Evolutionary conservation across 352 stramenopile species (phyloP).

Genomic region (Phytopythium chamaehyphon): DNA sequence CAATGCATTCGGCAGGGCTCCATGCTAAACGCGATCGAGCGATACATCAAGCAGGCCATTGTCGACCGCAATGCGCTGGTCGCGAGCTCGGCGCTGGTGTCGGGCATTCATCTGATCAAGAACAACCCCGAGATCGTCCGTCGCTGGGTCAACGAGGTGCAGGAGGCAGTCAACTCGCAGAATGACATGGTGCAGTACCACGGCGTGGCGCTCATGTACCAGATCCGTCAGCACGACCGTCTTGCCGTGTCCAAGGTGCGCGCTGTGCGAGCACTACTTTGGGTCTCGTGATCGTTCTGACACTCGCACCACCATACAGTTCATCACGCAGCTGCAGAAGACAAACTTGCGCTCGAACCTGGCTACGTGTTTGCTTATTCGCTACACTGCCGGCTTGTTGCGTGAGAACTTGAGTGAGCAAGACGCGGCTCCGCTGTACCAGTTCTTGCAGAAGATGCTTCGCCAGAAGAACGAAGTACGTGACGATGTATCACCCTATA

Average conservation of each 20-base stretch:
- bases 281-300: background rate
- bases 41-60: constrained; percentile 99
- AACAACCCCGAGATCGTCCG: constrained; percentile 90
- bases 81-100: constrained; percentile 95
- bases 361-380: constrained; percentile 96
- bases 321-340: constrained; percentile 89
- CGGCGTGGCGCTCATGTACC: constrained; percentile 97
- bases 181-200: constrained; percentile 99
- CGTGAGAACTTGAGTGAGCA: constrained; percentile 84
- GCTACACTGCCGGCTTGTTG: constrained; percentile 93
- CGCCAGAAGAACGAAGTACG: constrained; percentile 92
- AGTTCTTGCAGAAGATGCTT: constrained; percentile 95
- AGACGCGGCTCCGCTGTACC: constrained; percentile 75
- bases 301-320: constrained; percentile 13
- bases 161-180: constrained; percentile 94
- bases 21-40: constrained; percentile 90
- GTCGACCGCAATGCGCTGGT: constrained; percentile 98
- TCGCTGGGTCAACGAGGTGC: constrained; percentile 97
- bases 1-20: constrained; percentile 41
- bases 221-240: constrained; percentile 98
- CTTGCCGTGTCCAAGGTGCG: constrained; percentile 95
- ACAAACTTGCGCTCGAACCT: constrained; percentile 93
- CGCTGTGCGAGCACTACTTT: background rate
- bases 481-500: background rate
- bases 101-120: constrained; percentile 94